phyloP scores from a whole-genome alignment of 352 stramenopile genomes.

The Globisporangium parvum region DNA sequence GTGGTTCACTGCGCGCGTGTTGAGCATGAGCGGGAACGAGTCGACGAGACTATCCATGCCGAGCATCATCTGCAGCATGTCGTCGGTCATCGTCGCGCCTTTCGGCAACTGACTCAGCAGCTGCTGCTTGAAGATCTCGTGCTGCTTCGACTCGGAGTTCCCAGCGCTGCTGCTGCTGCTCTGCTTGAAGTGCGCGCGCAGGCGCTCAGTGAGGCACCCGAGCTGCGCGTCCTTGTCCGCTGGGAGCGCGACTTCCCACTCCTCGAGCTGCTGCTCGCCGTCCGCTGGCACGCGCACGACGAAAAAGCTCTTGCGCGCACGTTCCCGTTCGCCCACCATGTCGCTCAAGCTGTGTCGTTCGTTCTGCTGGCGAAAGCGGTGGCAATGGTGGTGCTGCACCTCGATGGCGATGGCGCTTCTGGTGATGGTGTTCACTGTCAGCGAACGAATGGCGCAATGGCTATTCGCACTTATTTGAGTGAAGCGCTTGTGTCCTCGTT shows the following conservation, averaged over 20 bases:
- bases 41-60: constrained; percentile 87
- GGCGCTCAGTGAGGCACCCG: constrained; percentile 74
- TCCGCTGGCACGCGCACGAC: constrained; percentile 67
- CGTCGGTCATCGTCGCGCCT: constrained; percentile 49
- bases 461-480: neutral
- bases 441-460: neutral
- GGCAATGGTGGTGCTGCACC: too few species aligned
- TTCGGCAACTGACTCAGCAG: constrained; percentile 65
- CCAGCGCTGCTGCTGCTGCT: constrained; percentile 18
- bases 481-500: neutral
- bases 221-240: constrained; percentile 76
- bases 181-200: constrained; percentile 75
- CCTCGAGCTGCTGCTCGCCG: constrained; percentile 45
- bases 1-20: constrained; percentile 60
- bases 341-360: too few species aligned
- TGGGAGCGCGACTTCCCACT: constrained; percentile 65
- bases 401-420: neutral
- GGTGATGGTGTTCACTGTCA: neutral
- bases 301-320: constrained; percentile 52
- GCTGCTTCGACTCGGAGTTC: constrained; percentile 39
- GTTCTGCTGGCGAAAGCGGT: too few species aligned
- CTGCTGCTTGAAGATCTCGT: constrained; percentile 81
- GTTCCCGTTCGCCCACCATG: constrained; percentile 56
- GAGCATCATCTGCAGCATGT: constrained; percentile 85
- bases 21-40: constrained; percentile 82